Percentiles rank a stretch among this genome's conserved stretches.
Evolutionary conservation across 1,139 yeast genomes (phyloP).

Genomic region (Wickerhamomyces sp.): DNA sequence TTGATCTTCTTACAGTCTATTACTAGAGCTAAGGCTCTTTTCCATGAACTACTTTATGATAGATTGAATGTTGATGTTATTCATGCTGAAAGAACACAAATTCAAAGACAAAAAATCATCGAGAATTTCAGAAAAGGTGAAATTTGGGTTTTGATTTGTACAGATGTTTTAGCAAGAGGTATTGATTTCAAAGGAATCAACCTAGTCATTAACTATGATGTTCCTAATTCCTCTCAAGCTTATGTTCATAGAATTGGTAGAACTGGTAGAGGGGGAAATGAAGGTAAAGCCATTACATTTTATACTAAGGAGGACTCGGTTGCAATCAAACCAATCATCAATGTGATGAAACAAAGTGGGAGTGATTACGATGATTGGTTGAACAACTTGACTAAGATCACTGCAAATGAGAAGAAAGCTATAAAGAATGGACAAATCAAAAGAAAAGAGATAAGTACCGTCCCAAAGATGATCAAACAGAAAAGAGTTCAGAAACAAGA

Average conservation of each 20-base stretch:
- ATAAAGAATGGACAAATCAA: slow-evolving; percentile 58
- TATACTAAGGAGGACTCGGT: slow-evolving; percentile 85
- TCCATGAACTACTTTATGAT: slow-evolving; percentile 88
- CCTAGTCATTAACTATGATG: slow-evolving; percentile 91
- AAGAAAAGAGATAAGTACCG: slow-evolving; percentile 80
- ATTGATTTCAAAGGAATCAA: slow-evolving; percentile 96
- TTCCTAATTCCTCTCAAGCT: slow-evolving; percentile 89
- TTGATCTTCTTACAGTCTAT: slow-evolving; percentile 89
- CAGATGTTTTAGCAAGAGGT: slow-evolving; percentile 95
- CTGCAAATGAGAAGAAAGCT: slow-evolving; percentile 59
- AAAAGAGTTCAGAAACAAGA: slow-evolving; percentile 60
- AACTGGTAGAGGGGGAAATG: slow-evolving; percentile 92
- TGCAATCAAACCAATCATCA: slow-evolving; percentile 76
- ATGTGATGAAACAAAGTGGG: slow-evolving; percentile 94
- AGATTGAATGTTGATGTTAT: slow-evolving; percentile 90
- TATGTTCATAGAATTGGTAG: slow-evolving; percentile 98
- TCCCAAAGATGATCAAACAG: slow-evolving; percentile 63
- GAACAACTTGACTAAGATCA: slow-evolving; percentile 65
- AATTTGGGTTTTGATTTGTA: slow-evolving; percentile 93
- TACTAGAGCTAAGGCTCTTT: slow-evolving; percentile 90
- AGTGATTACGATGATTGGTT: slow-evolving; percentile 76
- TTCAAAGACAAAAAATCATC: slow-evolving; percentile 82
- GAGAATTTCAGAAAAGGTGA: slow-evolving; percentile 85
- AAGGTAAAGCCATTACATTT: slow-evolving; percentile 84
- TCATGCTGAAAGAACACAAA: slow-evolving; percentile 90